Evolutionary conservation across 345 rosid species (phyloP).

Genomic region (Moricandia moricandioides): DNA sequence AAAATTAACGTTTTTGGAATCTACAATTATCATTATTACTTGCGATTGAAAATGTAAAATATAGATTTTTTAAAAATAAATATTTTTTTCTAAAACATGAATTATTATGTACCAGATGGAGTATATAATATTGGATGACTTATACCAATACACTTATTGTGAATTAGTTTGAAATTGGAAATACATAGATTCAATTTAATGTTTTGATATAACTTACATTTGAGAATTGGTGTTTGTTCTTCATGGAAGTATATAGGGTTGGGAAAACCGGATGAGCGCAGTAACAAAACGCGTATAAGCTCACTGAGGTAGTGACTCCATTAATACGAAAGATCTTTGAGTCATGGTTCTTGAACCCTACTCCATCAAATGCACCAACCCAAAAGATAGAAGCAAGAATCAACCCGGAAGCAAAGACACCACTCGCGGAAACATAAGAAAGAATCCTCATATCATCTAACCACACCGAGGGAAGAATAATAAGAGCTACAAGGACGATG

Average conservation of each 20-base stretch:
- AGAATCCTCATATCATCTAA: constrained; percentile 70
- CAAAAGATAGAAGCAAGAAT: constrained; percentile 68
- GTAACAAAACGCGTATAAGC: constrained; percentile 86
- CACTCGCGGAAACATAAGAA: constrained; percentile 84
- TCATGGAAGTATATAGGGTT: constrained; percentile 75
- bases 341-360: constrained; percentile 61
- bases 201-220: constrained; percentile 47
- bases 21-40: too few relatives aligned
- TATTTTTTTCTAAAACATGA: too few relatives aligned
- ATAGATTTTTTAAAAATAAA: too few relatives aligned
- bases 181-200: neutral
- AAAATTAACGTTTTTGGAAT: too few relatives aligned
- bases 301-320: constrained; percentile 71
- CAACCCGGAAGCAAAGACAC: constrained; percentile 75
- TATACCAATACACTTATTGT: neutral
- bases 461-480: constrained; percentile 83
- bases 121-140: too few relatives aligned
- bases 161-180: neutral
- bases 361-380: constrained; percentile 68
- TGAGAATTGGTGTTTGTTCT: constrained; percentile 72
- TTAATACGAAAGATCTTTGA: constrained; percentile 39
- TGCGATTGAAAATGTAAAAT: too few relatives aligned
- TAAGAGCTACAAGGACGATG: constrained; percentile 57
- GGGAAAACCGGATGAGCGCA: constrained; percentile 95
- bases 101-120: too few relatives aligned